These are phyloP conservation scores for Quercus tomentella DNA, from an alignment of 331 rosid genomes.

Conservation along the genomic window DNA sequence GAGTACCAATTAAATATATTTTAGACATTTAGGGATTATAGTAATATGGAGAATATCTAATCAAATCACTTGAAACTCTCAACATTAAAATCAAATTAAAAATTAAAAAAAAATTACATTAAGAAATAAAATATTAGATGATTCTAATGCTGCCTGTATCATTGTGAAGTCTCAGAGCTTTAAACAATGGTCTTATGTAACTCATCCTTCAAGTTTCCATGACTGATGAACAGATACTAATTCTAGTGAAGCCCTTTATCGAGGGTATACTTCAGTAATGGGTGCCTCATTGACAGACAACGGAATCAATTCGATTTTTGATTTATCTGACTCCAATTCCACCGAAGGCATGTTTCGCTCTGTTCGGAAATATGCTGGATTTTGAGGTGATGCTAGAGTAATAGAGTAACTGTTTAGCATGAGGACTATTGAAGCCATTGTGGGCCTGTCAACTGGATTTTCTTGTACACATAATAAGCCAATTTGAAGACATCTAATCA, in stretches of 20 bases:
- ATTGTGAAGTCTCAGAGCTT: too few relatives aligned
- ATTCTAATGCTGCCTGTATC: too few relatives aligned
- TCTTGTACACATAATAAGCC: constrained; percentile 42
- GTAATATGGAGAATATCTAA: too few relatives aligned
- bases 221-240: too few relatives aligned
- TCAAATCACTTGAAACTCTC: too few relatives aligned
- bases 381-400: constrained; percentile 29
- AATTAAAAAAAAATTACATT: too few relatives aligned
- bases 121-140: too few relatives aligned
- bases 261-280: constrained; percentile 30
- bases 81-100: too few relatives aligned
- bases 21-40: too few relatives aligned
- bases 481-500: constrained; percentile 31
- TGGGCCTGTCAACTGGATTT: constrained; percentile 33
- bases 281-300: constrained; percentile 39
- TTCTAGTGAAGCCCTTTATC: constrained; percentile 11
- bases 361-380: constrained; percentile 32
- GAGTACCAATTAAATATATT: too few relatives aligned
- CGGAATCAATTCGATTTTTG: constrained; percentile 6
- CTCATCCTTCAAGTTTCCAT: not conserved
- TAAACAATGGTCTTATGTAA: not conserved
- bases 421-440: constrained; percentile 35
- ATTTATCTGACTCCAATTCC: not conserved
- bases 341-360: not conserved
- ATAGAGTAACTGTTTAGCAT: constrained; percentile 40